phyloP scores from a whole-genome alignment of 192 early-diverging fungal species.

The Linnemannia schmuckeri region DNA sequence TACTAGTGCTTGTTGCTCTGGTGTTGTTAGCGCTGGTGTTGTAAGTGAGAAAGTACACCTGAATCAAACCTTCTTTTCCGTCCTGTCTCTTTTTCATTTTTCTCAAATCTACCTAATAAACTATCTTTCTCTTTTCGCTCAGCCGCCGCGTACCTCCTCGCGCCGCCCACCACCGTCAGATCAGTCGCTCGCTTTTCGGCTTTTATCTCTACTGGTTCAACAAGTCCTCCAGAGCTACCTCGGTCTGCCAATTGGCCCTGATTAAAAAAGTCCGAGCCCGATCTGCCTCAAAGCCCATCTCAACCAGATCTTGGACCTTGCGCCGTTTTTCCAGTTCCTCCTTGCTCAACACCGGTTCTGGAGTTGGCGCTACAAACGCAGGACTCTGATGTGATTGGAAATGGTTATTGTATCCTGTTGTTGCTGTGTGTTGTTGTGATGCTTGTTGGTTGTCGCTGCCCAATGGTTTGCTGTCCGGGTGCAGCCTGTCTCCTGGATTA shows the following conservation, averaged over 20 bases:
- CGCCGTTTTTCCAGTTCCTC: slow-evolving; percentile 45
- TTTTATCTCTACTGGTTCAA: neutral
- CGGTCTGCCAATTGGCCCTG: slow-evolving; percentile 45
- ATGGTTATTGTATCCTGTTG: neutral
- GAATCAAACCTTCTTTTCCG: neutral
- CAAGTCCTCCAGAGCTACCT: slow-evolving; percentile 40
- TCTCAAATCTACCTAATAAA: neutral
- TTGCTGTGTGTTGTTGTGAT: neutral
- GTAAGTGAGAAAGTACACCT: neutral
- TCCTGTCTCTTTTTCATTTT: neutral
- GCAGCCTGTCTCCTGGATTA: slow-evolving; percentile 15
- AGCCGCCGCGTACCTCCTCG: neutral
- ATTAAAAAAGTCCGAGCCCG: slow-evolving; percentile 42
- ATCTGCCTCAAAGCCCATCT: slow-evolving; percentile 47
- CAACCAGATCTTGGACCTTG: slow-evolving; percentile 47
- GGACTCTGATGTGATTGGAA: slow-evolving; percentile 15
- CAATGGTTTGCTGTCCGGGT: neutral
- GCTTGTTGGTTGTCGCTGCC: neutral
- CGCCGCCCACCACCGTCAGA: neutral
- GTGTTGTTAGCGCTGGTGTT: neutral
- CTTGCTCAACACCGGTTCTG: slow-evolving; percentile 30
- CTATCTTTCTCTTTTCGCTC: neutral
- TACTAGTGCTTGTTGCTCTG: neutral
- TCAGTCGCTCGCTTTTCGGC: neutral
- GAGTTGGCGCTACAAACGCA: neutral